A percentile compares a stretch with the other conserved stretches of the same genome.
These are phyloP conservation scores for Linum usitatissimum DNA, from an alignment of 345 rosid genomes.

Conservation along the genomic window DNA sequence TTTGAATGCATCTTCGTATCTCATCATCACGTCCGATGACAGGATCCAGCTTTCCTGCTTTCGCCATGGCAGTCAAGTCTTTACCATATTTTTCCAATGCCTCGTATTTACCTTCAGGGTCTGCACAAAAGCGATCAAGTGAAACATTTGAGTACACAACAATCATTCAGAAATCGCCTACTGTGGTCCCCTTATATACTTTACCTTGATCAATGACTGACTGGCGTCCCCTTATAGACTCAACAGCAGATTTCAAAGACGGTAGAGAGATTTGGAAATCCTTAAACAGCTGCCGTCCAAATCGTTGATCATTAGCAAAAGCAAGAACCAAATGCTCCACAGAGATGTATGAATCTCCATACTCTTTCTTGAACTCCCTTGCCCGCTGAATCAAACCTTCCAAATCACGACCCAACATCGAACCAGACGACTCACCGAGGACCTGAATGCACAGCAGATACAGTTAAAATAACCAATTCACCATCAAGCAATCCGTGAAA, in stretches of 20 bases:
- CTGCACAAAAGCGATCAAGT: conserved; percentile 26
- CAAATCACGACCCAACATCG: conserved; percentile 92
- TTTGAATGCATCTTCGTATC: conserved; percentile 95
- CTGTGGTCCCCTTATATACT: not conserved
- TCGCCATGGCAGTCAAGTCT: conserved; percentile 96
- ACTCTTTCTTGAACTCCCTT: conserved; percentile 76
- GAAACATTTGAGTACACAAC: not conserved
- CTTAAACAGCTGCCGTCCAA: conserved; percentile 77
- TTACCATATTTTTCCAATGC: conserved; percentile 92
- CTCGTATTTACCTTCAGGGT: conserved; percentile 98
- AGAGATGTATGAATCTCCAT: conserved; percentile 81
- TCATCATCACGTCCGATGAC: conserved; percentile 99
- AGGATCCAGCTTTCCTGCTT: conserved; percentile 92
- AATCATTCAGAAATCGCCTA: not conserved
- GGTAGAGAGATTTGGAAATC: conserved; percentile 67
- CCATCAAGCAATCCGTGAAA: not conserved
- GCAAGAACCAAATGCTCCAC: conserved; percentile 96
- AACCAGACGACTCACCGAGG: conserved; percentile 75
- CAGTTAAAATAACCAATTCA: too few relatives aligned
- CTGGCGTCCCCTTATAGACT: conserved; percentile 88
- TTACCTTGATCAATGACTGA: conserved; percentile 95
- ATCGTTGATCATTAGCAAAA: conserved; percentile 65
- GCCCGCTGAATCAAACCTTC: conserved; percentile 78
- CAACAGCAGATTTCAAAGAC: conserved; percentile 67
- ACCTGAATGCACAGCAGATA: conserved; percentile 39